Evolutionary conservation across 768 basidiomycete genomes (phyloP), one percentile per base, ranked within the genome.

Genomic region (Ramaria sp.): DNA sequence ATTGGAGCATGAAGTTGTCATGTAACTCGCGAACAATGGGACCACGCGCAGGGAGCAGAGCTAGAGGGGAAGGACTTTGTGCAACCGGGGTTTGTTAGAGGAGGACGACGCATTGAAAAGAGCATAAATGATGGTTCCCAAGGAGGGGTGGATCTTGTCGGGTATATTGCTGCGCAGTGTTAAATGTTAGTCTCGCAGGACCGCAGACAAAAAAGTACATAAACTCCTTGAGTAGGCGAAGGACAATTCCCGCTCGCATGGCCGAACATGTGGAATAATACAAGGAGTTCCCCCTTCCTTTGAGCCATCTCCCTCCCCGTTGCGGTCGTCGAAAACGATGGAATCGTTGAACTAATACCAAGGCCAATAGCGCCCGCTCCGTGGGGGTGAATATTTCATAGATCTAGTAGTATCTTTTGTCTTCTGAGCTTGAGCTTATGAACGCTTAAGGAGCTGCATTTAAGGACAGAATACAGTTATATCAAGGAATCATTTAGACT

Each of bases 301-400:
- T 11, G 55, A 57, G 60, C 82, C 78, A 46, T 84, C 80, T 12
- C 81, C 63, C 12, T 57, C 68, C 27, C 62, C 67, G 31, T 74
- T 72, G 31, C 82, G 73, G 1, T 83, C 81, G 59, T 88, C 84
- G 49, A 89, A 69, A n/a, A 78, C 61, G 0, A 69, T 58, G 22
- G 77, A 65, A 52, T 84, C 88, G 62, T 89, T 96, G 12, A 87
- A 1, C 97, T 62, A 41, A 98, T 75, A 66, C 98, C 96, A 37
- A 98, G 73, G 66, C 98, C 95, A 47, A 98, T 78, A 0, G 86
- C 84, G 7, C 94, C 79, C 0, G 95, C 95, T 0, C 96, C 96
- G 66, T 91, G 86, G 7, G n/a, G 84, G 78, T 59, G 88, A 74
- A 0, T 87, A 82, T 1, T 85, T 84, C 3, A 84, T 76, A 12